Base-by-base conservation (phyloP, 78 protist species). In the Chrysochromulina tobinii region DNA sequence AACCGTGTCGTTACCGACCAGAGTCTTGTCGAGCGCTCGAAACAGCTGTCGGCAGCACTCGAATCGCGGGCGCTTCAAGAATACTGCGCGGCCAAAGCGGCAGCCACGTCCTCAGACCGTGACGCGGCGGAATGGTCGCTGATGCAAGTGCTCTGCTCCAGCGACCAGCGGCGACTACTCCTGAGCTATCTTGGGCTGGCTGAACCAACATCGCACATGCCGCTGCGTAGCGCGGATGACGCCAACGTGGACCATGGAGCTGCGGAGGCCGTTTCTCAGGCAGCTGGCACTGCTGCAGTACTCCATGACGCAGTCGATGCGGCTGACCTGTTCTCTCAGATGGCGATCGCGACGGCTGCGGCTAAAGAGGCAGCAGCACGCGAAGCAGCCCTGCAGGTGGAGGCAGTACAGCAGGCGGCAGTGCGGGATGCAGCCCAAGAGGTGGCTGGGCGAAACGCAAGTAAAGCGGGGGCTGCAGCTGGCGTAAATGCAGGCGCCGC, bases 81-180 rank as follows among this genome's bases (percentile, higher is more conserved):
- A 68, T 64, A 53, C 79, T 90, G 92, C 81, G 58, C 38, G 57
- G 18, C 1, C 14, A 55, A 59, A 72, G 72, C 50, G 48, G 69
- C 2, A 57, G 54, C 48, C 8, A 72, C 69, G 54, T 0, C 53
- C 27, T 0, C 17, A 18, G 87, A 23, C 66, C 53, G 54, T 0
- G 91, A 89, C 54, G 23, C 3, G 48, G 54, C 20, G 57, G 77
- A 11, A 6, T 89, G 91, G 92, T 8, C 23, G 20, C 61, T 91
- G 50, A 9, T 91, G 81, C 55, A n/a, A 53, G 81, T 91, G 68
- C 87, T 91, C 58, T 91, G 73, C 73, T 72, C 77, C 9, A 14
- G 18, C 50, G 90, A 91, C 75, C 11, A 89, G 67, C 64, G 12
- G 12, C 89, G 93, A 2, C 58, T 27, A 20, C 55, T 25, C 48